These are phyloP conservation scores for Mycena crocata DNA, from an alignment of 768 basidiomycete genomes.

Conservation along the genomic window DNA sequence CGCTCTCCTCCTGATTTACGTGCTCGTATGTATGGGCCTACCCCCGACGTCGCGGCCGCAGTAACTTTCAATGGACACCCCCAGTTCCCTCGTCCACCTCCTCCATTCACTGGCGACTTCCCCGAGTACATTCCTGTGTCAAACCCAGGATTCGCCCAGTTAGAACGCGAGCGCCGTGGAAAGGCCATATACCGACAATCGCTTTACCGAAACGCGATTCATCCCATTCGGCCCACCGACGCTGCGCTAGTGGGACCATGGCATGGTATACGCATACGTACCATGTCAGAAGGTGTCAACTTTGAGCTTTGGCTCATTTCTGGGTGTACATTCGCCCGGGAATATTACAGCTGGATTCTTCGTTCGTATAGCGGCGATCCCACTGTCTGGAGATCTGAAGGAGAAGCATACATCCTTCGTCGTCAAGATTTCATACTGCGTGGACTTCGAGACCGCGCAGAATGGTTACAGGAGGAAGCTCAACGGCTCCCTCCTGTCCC, in stretches of 20 bases:
- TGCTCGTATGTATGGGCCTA: too few relatives aligned
- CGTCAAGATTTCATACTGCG: not conserved
- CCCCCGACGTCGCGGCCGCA: too few relatives aligned
- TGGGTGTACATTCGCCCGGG: not conserved
- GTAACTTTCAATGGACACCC: not conserved
- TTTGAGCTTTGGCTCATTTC: not conserved
- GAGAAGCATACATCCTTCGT: not conserved
- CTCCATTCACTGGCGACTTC: too few relatives aligned
- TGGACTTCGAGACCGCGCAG: not conserved
- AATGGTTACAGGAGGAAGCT: too few relatives aligned
- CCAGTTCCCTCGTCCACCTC: not conserved
- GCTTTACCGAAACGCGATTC: not conserved
- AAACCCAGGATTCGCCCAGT: not conserved
- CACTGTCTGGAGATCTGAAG: not conserved
- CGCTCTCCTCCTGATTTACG: too few relatives aligned
- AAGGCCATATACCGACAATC: not conserved
- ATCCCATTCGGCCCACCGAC: not conserved
- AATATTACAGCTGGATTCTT: not conserved
- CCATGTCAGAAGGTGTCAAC: not conserved
- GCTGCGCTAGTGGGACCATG: not conserved
- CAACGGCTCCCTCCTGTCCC: not conserved
- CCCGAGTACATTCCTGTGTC: not conserved
- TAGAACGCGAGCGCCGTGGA: not conserved
- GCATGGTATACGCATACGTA: not conserved
- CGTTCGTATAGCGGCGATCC: slow-evolving; percentile 1